phyloP scores from a whole-genome alignment of 768 basidiomycete genomes.

The Cystofilobasidium ferigula region DNA sequence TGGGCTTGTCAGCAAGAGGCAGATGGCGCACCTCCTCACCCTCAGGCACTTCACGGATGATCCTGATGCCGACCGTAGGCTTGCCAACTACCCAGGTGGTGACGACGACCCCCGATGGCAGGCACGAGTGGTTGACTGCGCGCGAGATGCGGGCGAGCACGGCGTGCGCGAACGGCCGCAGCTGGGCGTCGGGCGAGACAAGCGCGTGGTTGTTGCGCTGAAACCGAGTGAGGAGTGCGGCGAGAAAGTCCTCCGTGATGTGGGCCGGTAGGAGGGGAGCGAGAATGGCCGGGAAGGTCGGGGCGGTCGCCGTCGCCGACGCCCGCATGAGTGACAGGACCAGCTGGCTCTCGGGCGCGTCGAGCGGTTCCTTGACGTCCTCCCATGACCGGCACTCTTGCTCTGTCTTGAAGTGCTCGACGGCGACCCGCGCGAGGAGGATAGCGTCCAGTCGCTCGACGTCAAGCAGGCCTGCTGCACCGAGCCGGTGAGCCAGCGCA shows the following conservation, averaged over 20 bases:
- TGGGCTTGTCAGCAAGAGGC: background rate
- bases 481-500: conserved; percentile 2
- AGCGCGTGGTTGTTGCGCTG: conserved; percentile 23
- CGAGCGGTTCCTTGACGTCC: background rate
- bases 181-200: background rate
- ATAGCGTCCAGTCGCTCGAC: conserved; percentile 7
- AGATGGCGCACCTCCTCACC: conserved; percentile 12
- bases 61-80: background rate
- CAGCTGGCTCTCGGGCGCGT: background rate
- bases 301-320: background rate
- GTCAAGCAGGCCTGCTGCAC: background rate
- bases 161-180: conserved; percentile 8
- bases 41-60: background rate
- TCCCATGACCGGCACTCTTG: background rate
- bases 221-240: conserved; percentile 2
- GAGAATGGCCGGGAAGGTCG: conserved; percentile 6
- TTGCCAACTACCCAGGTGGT: background rate
- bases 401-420: conserved; percentile 3
- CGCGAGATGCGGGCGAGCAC: conserved; percentile 16
- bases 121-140: conserved; percentile 17
- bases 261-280: conserved; percentile 7
- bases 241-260: background rate
- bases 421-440: conserved; percentile 10
- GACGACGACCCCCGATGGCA: conserved; percentile 3
- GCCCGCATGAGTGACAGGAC: conserved; percentile 19